Conservation (phyloP, 306 rosid species). For the Vigna radiata region DNA sequence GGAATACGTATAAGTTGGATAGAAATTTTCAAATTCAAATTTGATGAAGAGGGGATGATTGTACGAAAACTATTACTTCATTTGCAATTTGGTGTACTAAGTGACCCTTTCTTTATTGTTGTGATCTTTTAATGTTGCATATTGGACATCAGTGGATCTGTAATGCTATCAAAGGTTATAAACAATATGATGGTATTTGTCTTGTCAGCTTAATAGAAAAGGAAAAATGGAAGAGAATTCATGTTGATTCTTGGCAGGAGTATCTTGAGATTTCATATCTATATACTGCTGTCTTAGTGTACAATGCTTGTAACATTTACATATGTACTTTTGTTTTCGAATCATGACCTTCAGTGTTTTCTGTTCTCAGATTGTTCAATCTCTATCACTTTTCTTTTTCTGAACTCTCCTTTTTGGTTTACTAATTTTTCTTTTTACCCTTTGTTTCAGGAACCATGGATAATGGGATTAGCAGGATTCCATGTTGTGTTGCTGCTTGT, state of each 20-base stretch:
- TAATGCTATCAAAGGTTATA: background rate
- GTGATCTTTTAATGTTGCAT: background rate
- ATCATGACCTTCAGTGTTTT: conserved; percentile 7
- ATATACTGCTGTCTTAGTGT: background rate
- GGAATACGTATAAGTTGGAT: background rate
- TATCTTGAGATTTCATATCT: conserved; percentile 6
- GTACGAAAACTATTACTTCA: background rate
- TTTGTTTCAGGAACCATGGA: conserved; percentile 83
- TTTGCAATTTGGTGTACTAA: background rate
- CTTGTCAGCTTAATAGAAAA: background rate
- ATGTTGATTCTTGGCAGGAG: background rate
- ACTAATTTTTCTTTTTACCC: conserved; percentile 23
- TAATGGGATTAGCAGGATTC: conserved; percentile 64
- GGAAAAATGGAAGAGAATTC: background rate
- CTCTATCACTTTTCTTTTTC: conserved; percentile 15
- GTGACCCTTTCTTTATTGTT: background rate
- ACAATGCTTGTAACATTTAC: background rate
- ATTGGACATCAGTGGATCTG: background rate
- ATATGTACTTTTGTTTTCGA: conserved; percentile 8
- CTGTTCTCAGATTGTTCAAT: conserved; percentile 19
- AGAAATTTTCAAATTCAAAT: background rate
- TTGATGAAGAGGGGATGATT: background rate
- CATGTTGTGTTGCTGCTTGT: conserved; percentile 63
- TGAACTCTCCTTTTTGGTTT: background rate
- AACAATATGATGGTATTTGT: background rate